These are phyloP conservation scores for Vigna reflexopilosa DNA, from an alignment of 306 rosid genomes.

Conservation along the genomic window DNA sequence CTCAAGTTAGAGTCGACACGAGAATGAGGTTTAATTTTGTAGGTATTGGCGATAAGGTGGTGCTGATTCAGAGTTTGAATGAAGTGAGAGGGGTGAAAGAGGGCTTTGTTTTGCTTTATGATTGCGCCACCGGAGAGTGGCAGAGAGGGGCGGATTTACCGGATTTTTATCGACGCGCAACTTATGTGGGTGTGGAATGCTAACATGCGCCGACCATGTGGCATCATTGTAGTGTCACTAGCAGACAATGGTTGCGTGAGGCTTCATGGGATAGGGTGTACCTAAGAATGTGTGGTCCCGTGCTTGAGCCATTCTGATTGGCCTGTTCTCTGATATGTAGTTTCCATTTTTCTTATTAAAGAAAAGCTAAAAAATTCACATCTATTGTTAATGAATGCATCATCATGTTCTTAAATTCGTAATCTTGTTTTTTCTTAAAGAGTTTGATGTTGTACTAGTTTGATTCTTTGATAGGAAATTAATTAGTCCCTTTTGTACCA, in stretches of 20 bases:
- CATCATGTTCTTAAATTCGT: not conserved
- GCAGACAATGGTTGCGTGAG: constrained; percentile 44
- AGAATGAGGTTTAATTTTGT: constrained; percentile 70
- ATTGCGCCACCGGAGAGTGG: constrained; percentile 62
- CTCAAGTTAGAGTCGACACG: constrained; percentile 61
- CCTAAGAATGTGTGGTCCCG: constrained; percentile 40
- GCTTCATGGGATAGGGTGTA: constrained; percentile 39
- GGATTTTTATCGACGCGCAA: constrained; percentile 70
- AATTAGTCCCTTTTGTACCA: too few relatives aligned
- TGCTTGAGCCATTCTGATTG: not conserved
- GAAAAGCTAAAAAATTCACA: not conserved
- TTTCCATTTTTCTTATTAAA: not conserved
- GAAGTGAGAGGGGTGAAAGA: constrained; percentile 56
- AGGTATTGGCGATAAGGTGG: constrained; percentile 67
- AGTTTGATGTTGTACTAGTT: not conserved
- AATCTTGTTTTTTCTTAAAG: not conserved
- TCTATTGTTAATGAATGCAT: not conserved
- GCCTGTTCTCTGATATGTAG: not conserved
- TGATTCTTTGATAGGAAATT: not conserved
- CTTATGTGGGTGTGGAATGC: constrained; percentile 71
- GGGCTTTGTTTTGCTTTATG: constrained; percentile 63
- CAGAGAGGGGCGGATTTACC: constrained; percentile 60
- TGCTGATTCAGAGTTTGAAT: constrained; percentile 58
- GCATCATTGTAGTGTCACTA: constrained; percentile 43
- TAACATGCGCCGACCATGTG: constrained; percentile 18